Evolutionary conservation across 345 rosid genomes (phyloP), one percentile per base, ranked within the genome.

Genomic region (Jatropha curcas): DNA sequence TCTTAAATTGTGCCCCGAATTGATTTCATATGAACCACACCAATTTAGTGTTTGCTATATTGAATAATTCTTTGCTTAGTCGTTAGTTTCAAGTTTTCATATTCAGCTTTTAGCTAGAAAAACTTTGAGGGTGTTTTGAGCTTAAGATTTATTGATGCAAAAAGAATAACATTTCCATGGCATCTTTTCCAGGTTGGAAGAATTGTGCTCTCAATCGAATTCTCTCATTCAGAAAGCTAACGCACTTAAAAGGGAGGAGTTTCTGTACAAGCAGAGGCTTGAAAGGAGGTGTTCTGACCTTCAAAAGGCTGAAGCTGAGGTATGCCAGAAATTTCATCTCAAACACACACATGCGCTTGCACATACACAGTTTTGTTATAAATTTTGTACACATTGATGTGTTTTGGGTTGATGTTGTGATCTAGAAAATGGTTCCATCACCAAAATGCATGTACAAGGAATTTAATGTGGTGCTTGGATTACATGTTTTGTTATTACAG

Each of bases 281-380:
- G 90, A 88, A 78, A 83, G 74, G 72, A 91, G 75, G 77, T 73
- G 77, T 71, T 78, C 82, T 77, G 90, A 95, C 76, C 94, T 91
- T 76, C 84, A 77, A 69, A 95, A 91, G 81, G 99, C 98, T 45
- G 99, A 95, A 84, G 86, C 87, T 53, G 98, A 92, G 97, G 98
- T 95, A 82, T 69, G 80, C 28, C 30, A 27, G 37, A 9, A 37
- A 39, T 66, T 61, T 31, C 20, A n/a, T 27, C n/a, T n/a, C n/a
- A n/a, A n/a, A n/a, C n/a, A n/a, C n/a, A n/a, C n/a, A n/a, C n/a
- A n/a, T n/a, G n/a, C n/a, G n/a, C n/a, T n/a, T n/a, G n/a, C n/a
- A n/a, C n/a, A n/a, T n/a, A n/a, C n/a, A n/a, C n/a, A n/a, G n/a
- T n/a, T n/a, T n/a, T n/a, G n/a, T n/a, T n/a, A n/a, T n/a, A 55